phyloP scores from a whole-genome alignment of 352 stramenopile genomes.

The Phytophthora pluvialis region DNA sequence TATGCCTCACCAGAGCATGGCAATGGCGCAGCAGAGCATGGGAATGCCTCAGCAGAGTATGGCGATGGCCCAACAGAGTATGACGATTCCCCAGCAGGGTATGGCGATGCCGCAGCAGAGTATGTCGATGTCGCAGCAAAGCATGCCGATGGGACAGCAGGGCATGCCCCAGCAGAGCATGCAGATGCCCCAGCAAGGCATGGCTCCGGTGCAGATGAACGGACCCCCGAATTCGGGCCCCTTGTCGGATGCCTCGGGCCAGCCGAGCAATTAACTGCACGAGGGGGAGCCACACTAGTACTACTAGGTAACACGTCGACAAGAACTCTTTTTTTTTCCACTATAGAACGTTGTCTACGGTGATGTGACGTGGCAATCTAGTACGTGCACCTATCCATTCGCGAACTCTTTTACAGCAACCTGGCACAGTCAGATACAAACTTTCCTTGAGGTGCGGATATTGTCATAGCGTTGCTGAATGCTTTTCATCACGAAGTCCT shows the following conservation, averaged over 20 bases:
- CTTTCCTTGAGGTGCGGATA: no score
- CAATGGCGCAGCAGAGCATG: slow-evolving; percentile 40
- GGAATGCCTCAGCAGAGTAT: slow-evolving; percentile 32
- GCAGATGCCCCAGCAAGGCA: slow-evolving; percentile 33
- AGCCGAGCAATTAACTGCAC: slow-evolving; percentile 24
- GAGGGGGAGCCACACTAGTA: background rate
- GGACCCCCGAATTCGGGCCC: slow-evolving; percentile 26
- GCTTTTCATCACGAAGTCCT: background rate
- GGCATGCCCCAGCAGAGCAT: slow-evolving; percentile 33
- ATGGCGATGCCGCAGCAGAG: slow-evolving; percentile 35
- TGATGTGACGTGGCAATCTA: background rate
- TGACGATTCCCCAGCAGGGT: slow-evolving; percentile 29
- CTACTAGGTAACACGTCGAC: slow-evolving; percentile 6
- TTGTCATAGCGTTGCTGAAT: no score
- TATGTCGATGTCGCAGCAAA: slow-evolving; percentile 29
- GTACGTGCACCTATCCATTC: no score
- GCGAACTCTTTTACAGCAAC: no score
- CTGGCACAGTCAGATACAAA: no score
- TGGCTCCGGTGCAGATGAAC: slow-evolving; percentile 43
- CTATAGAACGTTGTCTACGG: slow-evolving; percentile 1
- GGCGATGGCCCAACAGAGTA: slow-evolving; percentile 33
- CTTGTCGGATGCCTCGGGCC: slow-evolving; percentile 26
- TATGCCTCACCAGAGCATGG: slow-evolving; percentile 43
- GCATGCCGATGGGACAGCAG: slow-evolving; percentile 35
- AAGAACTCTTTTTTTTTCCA: slow-evolving; percentile 17